Evolutionary conservation across 345 rosid genomes (phyloP), one percentile per base, ranked within the genome.

Genomic region (Syzygium jambos): DNA sequence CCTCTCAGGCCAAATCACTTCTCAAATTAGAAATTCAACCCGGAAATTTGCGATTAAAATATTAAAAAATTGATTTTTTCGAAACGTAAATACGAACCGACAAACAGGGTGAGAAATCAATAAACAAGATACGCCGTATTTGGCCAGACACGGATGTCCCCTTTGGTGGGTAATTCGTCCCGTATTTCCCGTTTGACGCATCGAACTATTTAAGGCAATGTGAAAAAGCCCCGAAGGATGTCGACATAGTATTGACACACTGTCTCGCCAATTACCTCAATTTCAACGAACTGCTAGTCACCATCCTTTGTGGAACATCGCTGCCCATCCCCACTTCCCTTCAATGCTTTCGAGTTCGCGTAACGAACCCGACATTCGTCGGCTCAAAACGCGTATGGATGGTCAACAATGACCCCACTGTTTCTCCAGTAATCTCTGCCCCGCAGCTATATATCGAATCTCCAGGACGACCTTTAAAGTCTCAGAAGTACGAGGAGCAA

Each of bases 271-370:
- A 65, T 30, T 30, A 7, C 78, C 78, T 65, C 3, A 30, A 29
- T 16, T 25, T 2, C 78, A 4, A 4, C 46, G 78, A 68, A 4
- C 78, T 3, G 46, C 2, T 5, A 3, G 43, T 2, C 46, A 10
- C 46, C 9, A 21, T 68, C 23, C 46, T 9, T 9, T 43, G 46
- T 1, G 46, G 46, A 43, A 43, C 46, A 43, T 22, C 27, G 11
- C 12, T 23, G 61, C 11, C 61, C 94, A 90, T 80, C 57, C 88
- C 30, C 94, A 91, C 27, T 22, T 9, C 22, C 12, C 61, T 56
- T 11, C 12, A 51, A 11, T 11, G 52, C 43, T 30, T 65, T 65
- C 43, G 22, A 30, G 21, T 30, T 65, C 9, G 78, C 43, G 43
- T 34, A 4, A 30, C 43, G 9, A 30, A 30, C 78, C 6, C 10